These are phyloP conservation scores for Clarireedia sp. DNA, from an alignment of 2,329 filamentous ascomycete species.

Conservation along the genomic window DNA sequence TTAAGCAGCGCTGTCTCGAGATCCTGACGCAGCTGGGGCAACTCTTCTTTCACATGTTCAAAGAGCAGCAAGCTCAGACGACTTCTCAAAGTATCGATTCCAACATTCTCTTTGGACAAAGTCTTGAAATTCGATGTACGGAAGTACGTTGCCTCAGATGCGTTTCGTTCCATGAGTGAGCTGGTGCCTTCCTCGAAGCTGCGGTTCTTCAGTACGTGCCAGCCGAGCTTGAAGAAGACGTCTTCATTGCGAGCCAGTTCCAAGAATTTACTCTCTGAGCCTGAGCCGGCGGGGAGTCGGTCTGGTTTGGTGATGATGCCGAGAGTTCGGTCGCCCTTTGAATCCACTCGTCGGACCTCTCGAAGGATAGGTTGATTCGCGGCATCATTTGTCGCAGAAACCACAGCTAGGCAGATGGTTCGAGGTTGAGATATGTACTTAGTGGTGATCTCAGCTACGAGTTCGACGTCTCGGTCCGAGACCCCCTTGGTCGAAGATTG, in stretches of 20 bases:
- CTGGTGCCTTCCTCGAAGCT: conserved; percentile 32
- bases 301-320: conserved; percentile 43
- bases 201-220: conserved; percentile 41
- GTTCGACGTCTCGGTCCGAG: conserved; percentile 22
- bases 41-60: conserved; percentile 28
- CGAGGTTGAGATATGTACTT: conserved; percentile 35
- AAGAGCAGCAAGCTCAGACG: conserved; percentile 25
- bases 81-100: conserved; percentile 21
- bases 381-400: conserved; percentile 36
- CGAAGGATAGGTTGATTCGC: conserved; percentile 35
- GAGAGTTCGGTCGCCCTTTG: conserved; percentile 32
- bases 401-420: conserved; percentile 40
- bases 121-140: conserved; percentile 24
- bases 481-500: conserved; percentile 19
- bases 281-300: conserved; percentile 30
- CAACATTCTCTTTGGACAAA: conserved; percentile 18
- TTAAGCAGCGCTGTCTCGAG: conserved; percentile 12
- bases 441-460: conserved; percentile 27
- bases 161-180: conserved; percentile 21
- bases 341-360: conserved; percentile 31
- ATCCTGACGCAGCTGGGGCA: conserved; percentile 23
- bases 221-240: conserved; percentile 37
- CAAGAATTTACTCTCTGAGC: conserved; percentile 30
- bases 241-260: conserved; percentile 35
- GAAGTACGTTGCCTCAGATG: conserved; percentile 21